Conservation (phyloP, 306 rosid genomes). For the Mimosa pudica region DNA sequence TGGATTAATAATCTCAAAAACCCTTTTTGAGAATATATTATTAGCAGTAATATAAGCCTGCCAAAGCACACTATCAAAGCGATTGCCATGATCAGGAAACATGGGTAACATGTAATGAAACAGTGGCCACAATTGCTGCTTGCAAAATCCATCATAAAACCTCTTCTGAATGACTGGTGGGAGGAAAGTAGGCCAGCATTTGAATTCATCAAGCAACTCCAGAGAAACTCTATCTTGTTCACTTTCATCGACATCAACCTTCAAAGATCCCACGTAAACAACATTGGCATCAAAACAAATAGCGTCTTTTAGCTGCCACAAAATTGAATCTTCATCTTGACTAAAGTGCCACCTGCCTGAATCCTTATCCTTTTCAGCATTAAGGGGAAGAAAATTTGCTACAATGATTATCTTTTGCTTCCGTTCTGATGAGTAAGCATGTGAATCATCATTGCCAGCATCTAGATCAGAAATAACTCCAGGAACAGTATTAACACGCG, state of each 20-base stretch:
- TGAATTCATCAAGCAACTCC: slow-evolving; percentile 74
- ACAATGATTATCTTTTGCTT: slow-evolving; percentile 61
- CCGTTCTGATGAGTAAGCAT: slow-evolving; percentile 38
- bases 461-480: slow-evolving; percentile 57
- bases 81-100: slow-evolving; percentile 61
- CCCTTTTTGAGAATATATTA: slow-evolving; percentile 75
- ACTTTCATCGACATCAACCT: slow-evolving; percentile 54
- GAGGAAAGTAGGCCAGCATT: slow-evolving; percentile 77
- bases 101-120: slow-evolving; percentile 87
- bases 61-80: slow-evolving; percentile 78
- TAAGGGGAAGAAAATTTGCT: slow-evolving; percentile 74
- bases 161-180: slow-evolving; percentile 57
- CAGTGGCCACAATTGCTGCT: slow-evolving; percentile 80
- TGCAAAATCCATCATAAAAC: slow-evolving; percentile 85
- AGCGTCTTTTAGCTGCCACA: slow-evolving; percentile 66
- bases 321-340: slow-evolving; percentile 74
- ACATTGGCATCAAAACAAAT: slow-evolving; percentile 59
- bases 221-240: slow-evolving; percentile 75
- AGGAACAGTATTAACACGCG: slow-evolving; percentile 60
- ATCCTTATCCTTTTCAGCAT: slow-evolving; percentile 58
- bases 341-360: slow-evolving; percentile 74
- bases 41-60: slow-evolving; percentile 88
- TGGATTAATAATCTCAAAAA: slow-evolving; percentile 74
- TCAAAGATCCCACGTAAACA: slow-evolving; percentile 70
- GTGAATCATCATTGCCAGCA: slow-evolving; percentile 37